phyloP scores from a whole-genome alignment of 176 grass and related monocot species.

The Bonia amplexicaulis region DNA sequence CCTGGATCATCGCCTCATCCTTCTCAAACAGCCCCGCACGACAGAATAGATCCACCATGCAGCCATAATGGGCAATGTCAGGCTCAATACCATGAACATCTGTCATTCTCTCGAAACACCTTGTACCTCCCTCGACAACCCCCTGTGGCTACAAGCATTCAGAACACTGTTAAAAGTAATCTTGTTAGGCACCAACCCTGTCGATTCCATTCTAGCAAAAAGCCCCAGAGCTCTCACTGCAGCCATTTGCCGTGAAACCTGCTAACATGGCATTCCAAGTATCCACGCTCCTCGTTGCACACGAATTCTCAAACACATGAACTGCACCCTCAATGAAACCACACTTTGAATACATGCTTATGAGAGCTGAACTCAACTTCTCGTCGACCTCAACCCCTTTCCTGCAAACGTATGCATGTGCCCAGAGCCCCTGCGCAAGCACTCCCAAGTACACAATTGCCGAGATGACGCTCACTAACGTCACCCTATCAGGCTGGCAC shows the following conservation, averaged over 20 bases:
- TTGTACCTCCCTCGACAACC: constrained; percentile 36
- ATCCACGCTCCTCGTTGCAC: constrained; percentile 31
- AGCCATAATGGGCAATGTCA: constrained; percentile 62
- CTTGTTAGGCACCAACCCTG: constrained; percentile 39
- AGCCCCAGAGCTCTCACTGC: no score
- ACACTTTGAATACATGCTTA: constrained; percentile 62
- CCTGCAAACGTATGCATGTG: no score
- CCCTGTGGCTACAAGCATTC: constrained; percentile 69
- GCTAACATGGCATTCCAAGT: constrained; percentile 56
- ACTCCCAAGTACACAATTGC: no score
- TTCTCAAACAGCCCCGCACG: constrained; percentile 53
- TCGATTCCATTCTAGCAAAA: constrained; percentile 45
- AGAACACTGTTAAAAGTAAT: constrained; percentile 54
- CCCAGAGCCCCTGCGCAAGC: no score
- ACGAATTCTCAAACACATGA: constrained; percentile 39
- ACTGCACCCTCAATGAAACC: constrained; percentile 57
- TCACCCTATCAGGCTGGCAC: no score
- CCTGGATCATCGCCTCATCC: constrained; percentile 45
- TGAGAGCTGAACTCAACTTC: constrained; percentile 50
- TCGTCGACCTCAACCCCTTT: no score
- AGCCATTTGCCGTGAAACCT: constrained; percentile 23
- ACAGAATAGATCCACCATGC: constrained; percentile 67
- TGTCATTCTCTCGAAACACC: constrained; percentile 44
- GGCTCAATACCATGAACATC: constrained; percentile 39
- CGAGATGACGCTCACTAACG: no score